Evolutionary conservation across 257 asterid genomes (phyloP), one percentile per base, ranked within the genome.

Genomic region (Primulina tabacum): DNA sequence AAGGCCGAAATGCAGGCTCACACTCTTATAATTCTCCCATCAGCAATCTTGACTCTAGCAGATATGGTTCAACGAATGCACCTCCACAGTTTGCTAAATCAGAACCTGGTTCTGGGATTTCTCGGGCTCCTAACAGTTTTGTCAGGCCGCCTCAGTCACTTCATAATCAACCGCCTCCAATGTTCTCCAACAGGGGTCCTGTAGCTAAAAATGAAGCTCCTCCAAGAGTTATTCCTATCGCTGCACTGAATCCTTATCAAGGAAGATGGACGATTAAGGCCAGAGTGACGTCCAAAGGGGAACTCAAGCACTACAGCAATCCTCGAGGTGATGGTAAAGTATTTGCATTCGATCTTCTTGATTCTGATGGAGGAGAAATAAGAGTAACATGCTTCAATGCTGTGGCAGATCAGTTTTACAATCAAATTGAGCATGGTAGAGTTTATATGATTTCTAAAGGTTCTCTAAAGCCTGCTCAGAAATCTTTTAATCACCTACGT

Each of bases 241-340:
- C 89, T 71, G 92, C 90, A 17, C 64, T 93, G 76, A 87, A 86
- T 82, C 97, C 97, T 38, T 93, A 89, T 79, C 92, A 84, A 67
- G 90, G 90, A 67, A 82, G 91, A 75, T 93, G 99, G 99, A 85
- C 95, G 52, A 93, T 93, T 57, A 90, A 90, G 83, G 99, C 96
- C 29, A 81, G 99, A 75, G 99, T 93, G 18, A 93, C 97, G 8
- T 74, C 87, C 18, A 93, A 93, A 71, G 79, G 79, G 6, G 99
- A 90, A 64, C 89, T 93, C 66, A 86, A 95, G 74, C 88, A 73
- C 69, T 93, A 83, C 75, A 89, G 62, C 76, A 90, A 87, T 85
- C 47, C 82, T 53, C 84, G 89, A 35, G 97, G 99, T 73, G 94
- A 89, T 65, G 98, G 98, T 57, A 92, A 90, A 82, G 98, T 92